Evolutionary conservation across 2,329 filamentous ascomycete species (phyloP).

Genomic region (Cladosporium sp.): DNA sequence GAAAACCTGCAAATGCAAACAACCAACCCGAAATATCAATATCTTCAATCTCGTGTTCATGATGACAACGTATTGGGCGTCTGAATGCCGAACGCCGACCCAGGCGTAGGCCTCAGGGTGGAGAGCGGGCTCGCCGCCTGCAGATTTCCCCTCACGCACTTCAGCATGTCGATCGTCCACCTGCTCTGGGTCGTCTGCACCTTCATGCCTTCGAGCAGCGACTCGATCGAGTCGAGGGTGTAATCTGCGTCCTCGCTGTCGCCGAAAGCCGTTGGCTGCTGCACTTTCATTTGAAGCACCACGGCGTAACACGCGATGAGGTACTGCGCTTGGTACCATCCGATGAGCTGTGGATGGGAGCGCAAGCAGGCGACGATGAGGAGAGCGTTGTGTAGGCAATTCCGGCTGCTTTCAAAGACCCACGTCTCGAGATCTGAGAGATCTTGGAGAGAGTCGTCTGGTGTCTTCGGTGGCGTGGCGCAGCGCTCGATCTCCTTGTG

Average conservation of each 20-base stretch:
- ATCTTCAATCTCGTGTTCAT: neutral
- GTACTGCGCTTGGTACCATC: slow-evolving; percentile 10
- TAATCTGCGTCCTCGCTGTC: slow-evolving; percentile 9
- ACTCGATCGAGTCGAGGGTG: slow-evolving; percentile 8
- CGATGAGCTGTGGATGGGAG: slow-evolving; percentile 9
- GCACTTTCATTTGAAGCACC: slow-evolving; percentile 4
- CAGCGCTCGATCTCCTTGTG: slow-evolving; percentile 12
- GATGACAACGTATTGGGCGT: slow-evolving; percentile 7
- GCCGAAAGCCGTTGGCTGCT: slow-evolving; percentile 4
- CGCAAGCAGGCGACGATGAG: slow-evolving; percentile 9
- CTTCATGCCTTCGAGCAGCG: slow-evolving; percentile 4
- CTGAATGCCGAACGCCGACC: slow-evolving; percentile 1
- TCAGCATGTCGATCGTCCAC: slow-evolving; percentile 12
- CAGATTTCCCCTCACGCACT: slow-evolving; percentile 7
- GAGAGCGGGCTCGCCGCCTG: slow-evolving; percentile 8
- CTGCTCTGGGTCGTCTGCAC: slow-evolving; percentile 9
- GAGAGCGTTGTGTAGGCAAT: slow-evolving; percentile 11
- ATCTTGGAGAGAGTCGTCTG: slow-evolving; percentile 7
- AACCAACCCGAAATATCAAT: too few relatives aligned
- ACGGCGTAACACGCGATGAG: slow-evolving; percentile 11
- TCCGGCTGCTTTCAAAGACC: slow-evolving; percentile 12
- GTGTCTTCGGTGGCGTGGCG: slow-evolving; percentile 10
- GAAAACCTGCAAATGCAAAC: too few relatives aligned
- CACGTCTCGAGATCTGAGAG: slow-evolving; percentile 9
- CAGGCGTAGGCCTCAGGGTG: slow-evolving; percentile 7